Percentiles rank a stretch among this genome's conserved stretches.
phyloP scores from a whole-genome alignment of 169 alveolate species.

The Fabrea salina region DNA sequence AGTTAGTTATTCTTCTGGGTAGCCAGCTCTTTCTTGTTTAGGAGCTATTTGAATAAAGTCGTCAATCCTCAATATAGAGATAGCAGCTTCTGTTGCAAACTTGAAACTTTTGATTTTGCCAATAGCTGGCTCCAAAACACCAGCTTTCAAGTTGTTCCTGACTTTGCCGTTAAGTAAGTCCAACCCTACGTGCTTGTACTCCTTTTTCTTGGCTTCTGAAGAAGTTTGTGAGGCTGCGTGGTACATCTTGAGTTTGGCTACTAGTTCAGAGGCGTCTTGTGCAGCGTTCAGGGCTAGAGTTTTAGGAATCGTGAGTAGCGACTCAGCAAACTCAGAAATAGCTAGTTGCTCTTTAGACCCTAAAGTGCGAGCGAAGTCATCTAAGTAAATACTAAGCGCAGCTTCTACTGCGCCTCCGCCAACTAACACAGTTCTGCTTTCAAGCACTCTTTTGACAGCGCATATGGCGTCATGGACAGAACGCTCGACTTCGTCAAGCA shows the following conservation, averaged over 20 bases:
- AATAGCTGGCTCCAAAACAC: slow-evolving; percentile 95
- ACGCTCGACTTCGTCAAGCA: slow-evolving; percentile 97
- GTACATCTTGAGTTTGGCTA: slow-evolving; percentile 90
- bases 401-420: slow-evolving; percentile 99
- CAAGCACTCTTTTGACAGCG: slow-evolving; percentile 93
- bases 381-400: slow-evolving; percentile 94
- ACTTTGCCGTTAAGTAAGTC: slow-evolving; percentile 94
- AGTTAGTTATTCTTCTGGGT: too few species aligned
- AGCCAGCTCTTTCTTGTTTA: slow-evolving; percentile 49
- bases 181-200: slow-evolving; percentile 89
- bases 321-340: slow-evolving; percentile 98
- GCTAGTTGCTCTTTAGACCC: slow-evolving; percentile 98
- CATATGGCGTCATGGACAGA: slow-evolving; percentile 98
- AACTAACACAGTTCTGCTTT: slow-evolving; percentile 83
- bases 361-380: slow-evolving; percentile 95
- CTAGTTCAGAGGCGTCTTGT: slow-evolving; percentile 93
- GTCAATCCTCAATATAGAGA: slow-evolving; percentile 97
- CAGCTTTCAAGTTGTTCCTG: slow-evolving; percentile 91
- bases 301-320: slow-evolving; percentile 96
- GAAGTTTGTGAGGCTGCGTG: slow-evolving; percentile 88
- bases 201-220: slow-evolving; percentile 61
- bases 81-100: slow-evolving; percentile 99
- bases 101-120: slow-evolving; percentile 91
- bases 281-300: slow-evolving; percentile 99
- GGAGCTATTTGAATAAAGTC: slow-evolving; percentile 92